These are phyloP conservation scores for Podospora pseudoanserina DNA, from an alignment of 495 filamentous ascomycete species.

Conservation along the genomic window DNA sequence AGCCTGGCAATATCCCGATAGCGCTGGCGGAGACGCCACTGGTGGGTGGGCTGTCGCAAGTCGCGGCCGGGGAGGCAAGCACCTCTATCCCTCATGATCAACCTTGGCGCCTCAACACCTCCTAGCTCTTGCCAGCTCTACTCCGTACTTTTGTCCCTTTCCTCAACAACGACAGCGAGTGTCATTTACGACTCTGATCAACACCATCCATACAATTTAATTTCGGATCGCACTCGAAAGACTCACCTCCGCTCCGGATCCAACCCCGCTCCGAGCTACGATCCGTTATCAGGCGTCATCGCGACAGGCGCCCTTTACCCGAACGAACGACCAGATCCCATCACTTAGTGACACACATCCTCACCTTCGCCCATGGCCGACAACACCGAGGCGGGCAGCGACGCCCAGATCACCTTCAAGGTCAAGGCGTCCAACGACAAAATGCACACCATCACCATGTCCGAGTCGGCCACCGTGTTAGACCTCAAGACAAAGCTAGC, in stretches of 20 bases:
- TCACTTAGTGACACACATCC: not conserved
- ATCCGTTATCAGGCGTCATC: slow-evolving; percentile 2
- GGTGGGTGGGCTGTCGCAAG: not conserved
- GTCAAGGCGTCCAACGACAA: slow-evolving; percentile 87
- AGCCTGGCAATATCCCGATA: not conserved
- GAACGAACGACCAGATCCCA: not conserved
- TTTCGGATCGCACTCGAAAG: not conserved
- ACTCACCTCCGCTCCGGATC: not conserved
- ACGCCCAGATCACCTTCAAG: slow-evolving; percentile 77
- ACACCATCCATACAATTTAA: not conserved
- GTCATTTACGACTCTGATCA: not conserved
- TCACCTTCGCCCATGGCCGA: slow-evolving; percentile 46
- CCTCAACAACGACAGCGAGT: not conserved
- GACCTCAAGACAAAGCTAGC: slow-evolving; percentile 89
- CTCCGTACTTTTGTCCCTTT: not conserved
- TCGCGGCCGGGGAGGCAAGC: not conserved
- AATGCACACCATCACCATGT: slow-evolving; percentile 76
- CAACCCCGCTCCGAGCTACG: not conserved
- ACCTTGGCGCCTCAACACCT: not conserved
- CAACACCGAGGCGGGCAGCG: slow-evolving; percentile 47
- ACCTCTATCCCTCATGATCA: not conserved
- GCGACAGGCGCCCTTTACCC: slow-evolving; percentile 5
- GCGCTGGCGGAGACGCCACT: not conserved
- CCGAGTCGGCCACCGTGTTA: slow-evolving; percentile 68
- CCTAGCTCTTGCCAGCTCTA: not conserved